Base-by-base conservation (phyloP, 2,329 filamentous ascomycete species). In the Didymella glomerata region DNA sequence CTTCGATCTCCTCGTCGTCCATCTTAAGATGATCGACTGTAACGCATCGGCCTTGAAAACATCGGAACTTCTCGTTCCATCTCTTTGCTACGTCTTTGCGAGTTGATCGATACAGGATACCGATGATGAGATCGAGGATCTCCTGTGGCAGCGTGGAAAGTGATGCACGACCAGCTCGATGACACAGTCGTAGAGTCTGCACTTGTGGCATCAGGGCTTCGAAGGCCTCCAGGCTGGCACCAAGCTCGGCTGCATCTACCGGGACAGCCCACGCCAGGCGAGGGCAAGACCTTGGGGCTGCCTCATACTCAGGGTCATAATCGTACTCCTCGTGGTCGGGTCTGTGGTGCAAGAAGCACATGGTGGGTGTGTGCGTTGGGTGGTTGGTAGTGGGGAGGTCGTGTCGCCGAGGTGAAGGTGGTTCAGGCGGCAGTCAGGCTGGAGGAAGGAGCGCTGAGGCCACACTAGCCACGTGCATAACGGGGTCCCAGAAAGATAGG, bases 221-320 rank as follows among this genome's bases (percentile, higher is more conserved):
- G 25, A 47, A 61, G 3, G 59, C 46, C 25, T 64, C 45, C 13
- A 64, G 41, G 14, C 59, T 61, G 13, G 61, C 48, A 18, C 59
- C 59, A 0, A 66, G 24, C 45, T 61, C 25, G 11, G 32, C 34
- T 11, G 56, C 34, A n/a, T 60, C 45, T 7, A 63, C 53, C 2
- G 60, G 57, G 14, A 51, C 20, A 9, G 48, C 53, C 57, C 57
- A 60, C 1, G 18, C 36, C 3, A 60, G 14, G 16, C 40, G 36
- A 4, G 60, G 32, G 44, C 7, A 22, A 25, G 4, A 45, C 5
- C 9, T 27, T 28, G 16, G 25, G 42, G 11, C 32, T 34, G 32
- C 1, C 32, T 34, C 14, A 34, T 16, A 16, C 1, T 16, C 41
- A 20, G 13, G 11, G 1, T 9, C 28, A 1, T 14, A 2, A 27